Evolutionary conservation across 169 alveolate species (phyloP), one percentile per base, ranked within the genome.

Genomic region (Plasmodium gonderi): DNA sequence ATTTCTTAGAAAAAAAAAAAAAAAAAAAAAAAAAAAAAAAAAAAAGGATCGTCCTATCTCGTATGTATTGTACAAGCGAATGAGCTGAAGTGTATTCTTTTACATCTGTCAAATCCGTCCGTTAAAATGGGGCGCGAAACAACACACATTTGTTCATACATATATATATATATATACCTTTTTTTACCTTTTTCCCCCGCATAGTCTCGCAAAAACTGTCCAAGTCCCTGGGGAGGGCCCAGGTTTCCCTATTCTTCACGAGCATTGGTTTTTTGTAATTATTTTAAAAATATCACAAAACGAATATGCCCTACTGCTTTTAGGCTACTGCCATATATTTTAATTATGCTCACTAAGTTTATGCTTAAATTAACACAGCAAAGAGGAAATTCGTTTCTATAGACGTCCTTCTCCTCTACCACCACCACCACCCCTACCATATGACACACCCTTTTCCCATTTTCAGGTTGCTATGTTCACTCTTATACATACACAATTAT

Each of bases 191-290:
- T 82, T 17, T 65, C 68, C 29, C 69, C 26, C 42, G 33, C 60
- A 17, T 36, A 82, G 92, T 82, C 26, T 68, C 92, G 14, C 92
- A 82, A 49, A 82, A 82, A 54, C 64, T 82, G 82, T 82, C 92
- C 26, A 82, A 82, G 76, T 68, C 83, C 14, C 69, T 82, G 20
- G 92, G 92, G n/a, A 49, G 92, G 74, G 92, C 92, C 17, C 92
- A 82, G 54, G 92, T 82, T 82, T 82, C 92, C 29, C 68, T 82
- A 40, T 82, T 82, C 64, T 82, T 82, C 81, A 82, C 92, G 14
- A 31, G 80, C 64, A 82, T 82, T 47, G 92, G 92, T 60, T 82
- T 82, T 69, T 14, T 82, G 92, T 82, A 68, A 82, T 44, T 47
- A 31, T n/a, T 26, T 80, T 29, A n/a, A 67, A 80, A 80, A 20